A percentile compares a stretch with the other conserved stretches of the same genome.
These are phyloP conservation scores for Aureobasidium sp. DNA, from an alignment of 2,329 filamentous ascomycete species.

Conservation along the genomic window DNA sequence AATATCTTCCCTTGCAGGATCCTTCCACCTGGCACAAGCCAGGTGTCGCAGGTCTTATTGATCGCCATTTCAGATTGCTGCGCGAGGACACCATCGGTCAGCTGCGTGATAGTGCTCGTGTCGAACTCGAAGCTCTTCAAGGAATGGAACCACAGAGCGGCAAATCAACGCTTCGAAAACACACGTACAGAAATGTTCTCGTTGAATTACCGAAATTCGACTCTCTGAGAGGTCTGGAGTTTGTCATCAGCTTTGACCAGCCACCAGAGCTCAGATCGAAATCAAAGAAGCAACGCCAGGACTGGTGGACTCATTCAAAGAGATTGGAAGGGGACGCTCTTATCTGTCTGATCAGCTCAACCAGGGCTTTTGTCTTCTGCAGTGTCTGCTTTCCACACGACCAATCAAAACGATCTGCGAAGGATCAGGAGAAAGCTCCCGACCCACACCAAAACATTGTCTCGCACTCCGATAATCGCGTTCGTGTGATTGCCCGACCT, in stretches of 20 bases:
- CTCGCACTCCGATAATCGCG: not conserved
- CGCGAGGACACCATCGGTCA: slow-evolving; percentile 51
- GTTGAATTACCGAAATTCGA: slow-evolving; percentile 33
- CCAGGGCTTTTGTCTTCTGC: slow-evolving; percentile 25
- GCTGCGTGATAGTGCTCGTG: slow-evolving; percentile 43
- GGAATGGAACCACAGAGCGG: not conserved
- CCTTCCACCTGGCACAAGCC: slow-evolving; percentile 34
- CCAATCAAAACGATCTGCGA: slow-evolving; percentile 13
- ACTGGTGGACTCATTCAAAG: slow-evolving; percentile 48
- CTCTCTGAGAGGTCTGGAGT: slow-evolving; percentile 36
- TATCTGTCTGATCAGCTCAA: slow-evolving; percentile 42
- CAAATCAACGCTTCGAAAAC: slow-evolving; percentile 14
- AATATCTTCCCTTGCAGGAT: slow-evolving; percentile 39
- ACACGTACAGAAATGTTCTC: slow-evolving; percentile 32
- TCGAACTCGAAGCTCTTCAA: slow-evolving; percentile 33
- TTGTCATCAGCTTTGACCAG: slow-evolving; percentile 43
- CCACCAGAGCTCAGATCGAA: slow-evolving; percentile 28
- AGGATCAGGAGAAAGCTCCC: not conserved
- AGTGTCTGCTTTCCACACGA: slow-evolving; percentile 19
- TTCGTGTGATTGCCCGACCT: slow-evolving; percentile 20
- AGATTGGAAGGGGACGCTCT: slow-evolving; percentile 45
- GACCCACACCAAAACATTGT: not conserved
- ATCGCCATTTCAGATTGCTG: slow-evolving; percentile 50
- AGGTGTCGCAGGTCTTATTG: slow-evolving; percentile 44
- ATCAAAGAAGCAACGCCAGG: slow-evolving; percentile 29